Evolutionary conservation across 1,139 yeast genomes (phyloP).

Genomic region (Debaryomyces psychrophilus): DNA sequence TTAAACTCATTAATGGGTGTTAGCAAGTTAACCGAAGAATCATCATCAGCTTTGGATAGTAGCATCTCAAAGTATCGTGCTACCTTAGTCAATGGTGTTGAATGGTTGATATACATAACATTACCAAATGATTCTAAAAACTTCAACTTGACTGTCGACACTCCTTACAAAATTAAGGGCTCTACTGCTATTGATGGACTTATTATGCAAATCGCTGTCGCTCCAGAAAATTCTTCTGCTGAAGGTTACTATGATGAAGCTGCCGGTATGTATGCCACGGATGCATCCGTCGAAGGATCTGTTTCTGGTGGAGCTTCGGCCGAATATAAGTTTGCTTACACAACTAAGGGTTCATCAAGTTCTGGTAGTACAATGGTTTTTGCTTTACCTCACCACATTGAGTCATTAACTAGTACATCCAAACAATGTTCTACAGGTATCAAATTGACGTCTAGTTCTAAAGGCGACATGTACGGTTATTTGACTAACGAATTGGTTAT

Average conservation of each 20-base stretch:
- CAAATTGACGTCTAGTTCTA: constrained; percentile 58
- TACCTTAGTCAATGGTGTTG: constrained; percentile 50
- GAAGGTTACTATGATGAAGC: constrained; percentile 38
- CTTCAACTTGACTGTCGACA: constrained; percentile 41
- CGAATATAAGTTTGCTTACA: constrained; percentile 54
- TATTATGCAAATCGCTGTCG: constrained; percentile 62
- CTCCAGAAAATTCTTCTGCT: constrained; percentile 37
- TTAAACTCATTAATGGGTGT: constrained; percentile 60
- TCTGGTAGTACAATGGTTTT: constrained; percentile 58
- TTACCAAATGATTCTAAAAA: constrained; percentile 41
- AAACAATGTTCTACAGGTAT: constrained; percentile 49
- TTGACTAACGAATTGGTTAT: constrained; percentile 53
- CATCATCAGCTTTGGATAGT: constrained; percentile 35
- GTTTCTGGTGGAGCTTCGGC: constrained; percentile 42
- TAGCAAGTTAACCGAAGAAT: constrained; percentile 40
- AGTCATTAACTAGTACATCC: constrained; percentile 47
- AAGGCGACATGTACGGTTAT: constrained; percentile 68
- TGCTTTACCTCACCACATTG: constrained; percentile 74
- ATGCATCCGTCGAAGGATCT: constrained; percentile 34
- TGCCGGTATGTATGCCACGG: constrained; percentile 43
- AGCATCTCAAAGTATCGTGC: constrained; percentile 58
- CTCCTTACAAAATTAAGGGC: constrained; percentile 45
- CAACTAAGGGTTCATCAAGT: constrained; percentile 54
- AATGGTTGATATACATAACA: constrained; percentile 63
- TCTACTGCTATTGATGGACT: constrained; percentile 54